Percentiles rank a stretch among this genome's conserved stretches.
phyloP scores from a whole-genome alignment of 129 eudicot species.

The Centrapalus pauciflorus region DNA sequence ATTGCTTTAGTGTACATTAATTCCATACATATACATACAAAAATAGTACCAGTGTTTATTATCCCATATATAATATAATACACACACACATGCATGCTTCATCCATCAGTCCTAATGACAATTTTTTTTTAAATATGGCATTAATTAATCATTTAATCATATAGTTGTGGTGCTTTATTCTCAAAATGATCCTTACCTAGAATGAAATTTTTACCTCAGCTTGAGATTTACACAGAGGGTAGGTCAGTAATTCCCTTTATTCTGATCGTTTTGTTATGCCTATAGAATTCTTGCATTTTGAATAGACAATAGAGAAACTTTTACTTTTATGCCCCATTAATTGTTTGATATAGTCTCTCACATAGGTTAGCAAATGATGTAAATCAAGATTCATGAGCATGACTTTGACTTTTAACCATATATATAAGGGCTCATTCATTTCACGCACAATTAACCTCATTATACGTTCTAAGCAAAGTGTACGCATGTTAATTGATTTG shows the following conservation, averaged over 20 bases:
- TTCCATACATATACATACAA: neutral
- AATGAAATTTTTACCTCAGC: neutral
- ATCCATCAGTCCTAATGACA: conserved; percentile 11
- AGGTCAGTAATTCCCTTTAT: neutral
- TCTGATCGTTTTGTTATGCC: neutral
- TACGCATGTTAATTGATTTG: no score
- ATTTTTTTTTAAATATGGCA: neutral
- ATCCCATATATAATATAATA: no score
- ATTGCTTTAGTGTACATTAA: neutral
- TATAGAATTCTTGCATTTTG: neutral
- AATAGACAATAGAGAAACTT: neutral
- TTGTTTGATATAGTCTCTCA: no score
- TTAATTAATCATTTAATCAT: no score
- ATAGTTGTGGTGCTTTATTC: neutral
- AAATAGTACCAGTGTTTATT: neutral
- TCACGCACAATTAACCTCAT: no score
- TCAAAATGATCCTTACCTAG: neutral
- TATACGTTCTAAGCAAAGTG: no score
- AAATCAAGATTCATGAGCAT: no score
- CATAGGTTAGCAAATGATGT: no score
- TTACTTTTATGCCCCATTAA: no score
- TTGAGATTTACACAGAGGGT: neutral
- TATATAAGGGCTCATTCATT: no score
- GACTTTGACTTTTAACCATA: no score
- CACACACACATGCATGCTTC: neutral